Conservation (phyloP, 257 asterid genomes). For the Striga asiatica region DNA sequence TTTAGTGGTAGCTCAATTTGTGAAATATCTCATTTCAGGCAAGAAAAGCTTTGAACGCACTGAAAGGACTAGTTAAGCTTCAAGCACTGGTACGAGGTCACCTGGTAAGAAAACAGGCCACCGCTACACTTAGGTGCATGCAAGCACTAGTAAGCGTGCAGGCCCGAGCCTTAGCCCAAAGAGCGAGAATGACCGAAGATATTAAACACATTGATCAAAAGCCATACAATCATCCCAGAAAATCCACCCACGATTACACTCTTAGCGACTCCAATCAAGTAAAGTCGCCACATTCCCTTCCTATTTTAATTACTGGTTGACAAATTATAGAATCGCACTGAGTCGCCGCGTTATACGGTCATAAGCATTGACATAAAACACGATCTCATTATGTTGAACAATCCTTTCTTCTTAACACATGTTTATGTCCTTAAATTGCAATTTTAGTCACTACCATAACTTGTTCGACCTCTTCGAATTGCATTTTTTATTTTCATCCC, state of each 20-base stretch:
- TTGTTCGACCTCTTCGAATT: too few relatives aligned
- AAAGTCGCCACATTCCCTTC: background rate
- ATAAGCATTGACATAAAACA: too few relatives aligned
- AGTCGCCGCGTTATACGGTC: too few relatives aligned
- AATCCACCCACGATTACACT: constrained; percentile 47
- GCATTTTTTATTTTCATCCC: too few relatives aligned
- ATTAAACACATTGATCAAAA: constrained; percentile 28
- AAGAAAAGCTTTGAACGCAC: constrained; percentile 87
- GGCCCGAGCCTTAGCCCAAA: constrained; percentile 71
- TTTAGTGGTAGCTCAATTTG: background rate
- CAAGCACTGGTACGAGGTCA: constrained; percentile 94
- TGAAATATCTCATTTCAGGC: constrained; percentile 31
- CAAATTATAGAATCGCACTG: too few relatives aligned
- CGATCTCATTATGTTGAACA: too few relatives aligned
- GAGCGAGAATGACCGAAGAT: constrained; percentile 52
- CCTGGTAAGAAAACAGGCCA: constrained; percentile 79
- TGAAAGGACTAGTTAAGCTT: constrained; percentile 82
- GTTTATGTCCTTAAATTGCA: too few relatives aligned
- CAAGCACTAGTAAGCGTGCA: constrained; percentile 77
- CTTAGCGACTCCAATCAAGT: constrained; percentile 45
- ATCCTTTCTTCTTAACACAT: too few relatives aligned
- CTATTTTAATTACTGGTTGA: background rate
- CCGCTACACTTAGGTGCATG: constrained; percentile 83
- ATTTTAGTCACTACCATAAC: too few relatives aligned
- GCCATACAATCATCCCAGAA: constrained; percentile 45